Conservation (phyloP, 2,329 filamentous ascomycete genomes). For the Penicillium sp. region DNA sequence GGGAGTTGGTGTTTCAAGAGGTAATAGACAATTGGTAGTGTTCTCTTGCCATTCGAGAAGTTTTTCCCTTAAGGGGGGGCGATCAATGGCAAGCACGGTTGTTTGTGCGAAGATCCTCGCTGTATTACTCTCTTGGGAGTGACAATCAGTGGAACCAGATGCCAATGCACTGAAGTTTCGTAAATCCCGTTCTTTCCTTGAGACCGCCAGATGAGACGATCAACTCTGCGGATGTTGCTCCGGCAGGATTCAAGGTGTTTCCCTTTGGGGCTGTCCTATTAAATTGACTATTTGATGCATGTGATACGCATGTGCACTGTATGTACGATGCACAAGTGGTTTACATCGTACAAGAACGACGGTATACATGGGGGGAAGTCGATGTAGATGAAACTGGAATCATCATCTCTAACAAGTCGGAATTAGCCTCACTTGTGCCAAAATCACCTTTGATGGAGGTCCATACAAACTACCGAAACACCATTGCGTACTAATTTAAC, state of each 20-base stretch:
- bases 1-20: background rate
- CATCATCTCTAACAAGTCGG: background rate
- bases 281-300: background rate
- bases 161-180: constrained; percentile 16
- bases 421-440: background rate
- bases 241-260: constrained; percentile 7
- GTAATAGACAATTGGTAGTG: background rate
- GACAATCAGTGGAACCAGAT: constrained; percentile 32
- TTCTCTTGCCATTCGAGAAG: constrained; percentile 2
- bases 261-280: background rate
- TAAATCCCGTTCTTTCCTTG: constrained; percentile 6
- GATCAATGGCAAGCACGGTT: background rate
- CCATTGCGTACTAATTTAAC: constrained; percentile 6
- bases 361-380: background rate
- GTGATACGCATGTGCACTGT: background rate
- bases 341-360: too few species aligned
- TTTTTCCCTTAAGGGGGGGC: background rate
- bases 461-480: background rate
- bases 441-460: background rate
- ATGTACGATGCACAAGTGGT: background rate
- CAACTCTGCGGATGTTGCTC: constrained; percentile 12
- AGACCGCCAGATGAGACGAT: constrained; percentile 10
- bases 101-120: constrained; percentile 17
- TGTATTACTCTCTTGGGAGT: constrained; percentile 23
- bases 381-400: background rate